phyloP scores from a whole-genome alignment of 2,329 filamentous ascomycete species.

The Arthrinium phaeospermum region DNA sequence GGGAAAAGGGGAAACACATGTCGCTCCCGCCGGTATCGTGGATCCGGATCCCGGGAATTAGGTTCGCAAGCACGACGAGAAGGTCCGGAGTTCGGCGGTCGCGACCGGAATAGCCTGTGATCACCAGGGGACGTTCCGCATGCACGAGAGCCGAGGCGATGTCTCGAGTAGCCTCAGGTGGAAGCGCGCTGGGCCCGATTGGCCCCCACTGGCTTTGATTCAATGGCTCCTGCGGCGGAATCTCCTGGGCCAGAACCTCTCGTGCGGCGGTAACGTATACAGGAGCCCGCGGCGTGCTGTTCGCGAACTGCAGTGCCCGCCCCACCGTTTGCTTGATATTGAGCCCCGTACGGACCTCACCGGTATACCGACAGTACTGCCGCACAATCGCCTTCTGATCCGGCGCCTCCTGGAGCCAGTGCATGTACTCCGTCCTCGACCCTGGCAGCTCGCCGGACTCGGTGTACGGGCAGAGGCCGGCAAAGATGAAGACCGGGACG shows the following conservation, averaged over 20 bases:
- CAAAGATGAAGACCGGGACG: conserved; percentile 75
- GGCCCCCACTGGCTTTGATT: conserved; percentile 33
- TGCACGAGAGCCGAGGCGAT: conserved; percentile 49
- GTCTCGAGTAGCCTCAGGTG: conserved; percentile 46
- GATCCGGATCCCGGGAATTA: conserved; percentile 53
- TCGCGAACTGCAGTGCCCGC: conserved; percentile 73
- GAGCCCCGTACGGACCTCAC: conserved; percentile 72
- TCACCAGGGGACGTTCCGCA: conserved; percentile 53
- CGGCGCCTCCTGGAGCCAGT: conserved; percentile 80
- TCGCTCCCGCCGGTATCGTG: conserved; percentile 59
- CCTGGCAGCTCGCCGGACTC: conserved; percentile 75
- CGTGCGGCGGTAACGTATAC: conserved; percentile 71
- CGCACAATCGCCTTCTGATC: conserved; percentile 76
- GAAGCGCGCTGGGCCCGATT: conserved; percentile 34
- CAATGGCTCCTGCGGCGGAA: conserved; percentile 27
- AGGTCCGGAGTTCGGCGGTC: conserved; percentile 47
- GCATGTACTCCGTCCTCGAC: conserved; percentile 75
- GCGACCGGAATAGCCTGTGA: conserved; percentile 57
- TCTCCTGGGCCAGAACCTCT: conserved; percentile 74
- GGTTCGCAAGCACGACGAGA: conserved; percentile 52
- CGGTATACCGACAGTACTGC: conserved; percentile 75
- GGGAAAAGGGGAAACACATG: conserved; percentile 46
- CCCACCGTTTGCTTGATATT: conserved; percentile 80
- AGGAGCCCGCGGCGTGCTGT: conserved; percentile 70
- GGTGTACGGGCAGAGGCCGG: conserved; percentile 74